Conservation (phyloP, 345 rosid genomes). For the Populus ilicifolia region DNA sequence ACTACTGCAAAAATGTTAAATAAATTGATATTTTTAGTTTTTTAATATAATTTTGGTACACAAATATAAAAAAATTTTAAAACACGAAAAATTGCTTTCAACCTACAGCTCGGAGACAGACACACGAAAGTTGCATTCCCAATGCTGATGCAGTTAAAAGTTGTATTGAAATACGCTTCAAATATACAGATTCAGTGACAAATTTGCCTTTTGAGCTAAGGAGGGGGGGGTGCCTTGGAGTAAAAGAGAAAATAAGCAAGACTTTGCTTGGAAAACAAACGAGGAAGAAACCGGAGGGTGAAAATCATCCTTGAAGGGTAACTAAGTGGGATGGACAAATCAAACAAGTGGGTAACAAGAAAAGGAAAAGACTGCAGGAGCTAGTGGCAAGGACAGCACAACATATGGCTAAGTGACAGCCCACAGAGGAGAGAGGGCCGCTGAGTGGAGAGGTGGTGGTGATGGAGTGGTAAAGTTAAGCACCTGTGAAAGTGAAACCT, state of each 20-base stretch:
- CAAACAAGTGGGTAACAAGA: neutral
- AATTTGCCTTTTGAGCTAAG: neutral
- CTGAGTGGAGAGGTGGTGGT: constrained; percentile 28
- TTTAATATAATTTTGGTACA: too few relatives aligned
- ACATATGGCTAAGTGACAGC: neutral
- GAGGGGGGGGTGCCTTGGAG: neutral
- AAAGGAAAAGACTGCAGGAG: constrained; percentile 4
- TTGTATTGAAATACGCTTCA: too few relatives aligned
- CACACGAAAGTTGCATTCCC: too few relatives aligned
- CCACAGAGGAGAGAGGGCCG: neutral
- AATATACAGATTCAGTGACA: neutral
- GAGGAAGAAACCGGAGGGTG: neutral
- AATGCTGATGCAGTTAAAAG: neutral
- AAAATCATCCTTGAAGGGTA: neutral
- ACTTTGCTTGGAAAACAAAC: neutral
- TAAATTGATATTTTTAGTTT: too few relatives aligned
- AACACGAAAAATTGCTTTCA: too few relatives aligned
- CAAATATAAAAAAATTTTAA: too few relatives aligned
- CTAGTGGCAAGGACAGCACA: neutral
- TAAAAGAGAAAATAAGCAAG: neutral
- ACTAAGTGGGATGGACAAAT: neutral
- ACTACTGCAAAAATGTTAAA: too few relatives aligned
- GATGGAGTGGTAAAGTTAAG: constrained; percentile 17
- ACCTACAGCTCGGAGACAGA: too few relatives aligned
- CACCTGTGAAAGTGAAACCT: constrained; percentile 10